Base-by-base conservation (phyloP, 106 monocot species). In the Platanthera zijinensis region DNA sequence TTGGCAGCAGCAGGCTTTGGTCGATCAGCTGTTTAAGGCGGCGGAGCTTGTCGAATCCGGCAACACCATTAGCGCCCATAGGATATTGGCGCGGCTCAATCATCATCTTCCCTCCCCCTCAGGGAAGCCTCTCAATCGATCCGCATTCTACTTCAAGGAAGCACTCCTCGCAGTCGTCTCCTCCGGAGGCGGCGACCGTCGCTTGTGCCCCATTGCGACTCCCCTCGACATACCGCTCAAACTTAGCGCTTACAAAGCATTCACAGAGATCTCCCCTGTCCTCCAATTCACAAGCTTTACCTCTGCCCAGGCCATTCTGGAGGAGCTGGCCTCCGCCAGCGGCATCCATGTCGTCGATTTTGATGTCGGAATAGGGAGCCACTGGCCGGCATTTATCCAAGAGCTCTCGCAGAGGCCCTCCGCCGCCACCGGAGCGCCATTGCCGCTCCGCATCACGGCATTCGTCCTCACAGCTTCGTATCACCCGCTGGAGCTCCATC, bases 11-110 rank as follows among this genome's bases (percentile, higher is more conserved):
- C 85, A 85, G 52, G 83, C 79, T 6, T 28, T 89, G 22, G 75
- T 91, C 15, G 86, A 91, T 53, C 87, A 83, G 82, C 89, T 97
- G 48, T 78, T 86, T 73, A 83, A 88, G 81, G 97, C 91, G 21
- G 97, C 97, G 1, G 85, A 91, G 86, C 78, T 89, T 15, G 73
- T 92, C 69, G 94, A 94, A 77, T 76, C 88, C 61, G 88, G 97
- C 22, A 88, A 94, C 75, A 75, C 67, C 79, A 73, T 78, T 56
- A 82, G 89, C 82, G 92, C 97, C 82, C 86, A 80, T 73, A 92
- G 75, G 97, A 99, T 99, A 99, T 99, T 97, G 97, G 94, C 97
- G 94, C 97, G 97, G 97, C 97, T 99, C 97, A 99, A 99, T 99
- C 97, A 94, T 28, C 86, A 84, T 77, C 89, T 94, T 80, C 88